Evolutionary conservation across 2,329 filamentous ascomycete genomes (phyloP).

Genomic region (Xylariaceae sp.): DNA sequence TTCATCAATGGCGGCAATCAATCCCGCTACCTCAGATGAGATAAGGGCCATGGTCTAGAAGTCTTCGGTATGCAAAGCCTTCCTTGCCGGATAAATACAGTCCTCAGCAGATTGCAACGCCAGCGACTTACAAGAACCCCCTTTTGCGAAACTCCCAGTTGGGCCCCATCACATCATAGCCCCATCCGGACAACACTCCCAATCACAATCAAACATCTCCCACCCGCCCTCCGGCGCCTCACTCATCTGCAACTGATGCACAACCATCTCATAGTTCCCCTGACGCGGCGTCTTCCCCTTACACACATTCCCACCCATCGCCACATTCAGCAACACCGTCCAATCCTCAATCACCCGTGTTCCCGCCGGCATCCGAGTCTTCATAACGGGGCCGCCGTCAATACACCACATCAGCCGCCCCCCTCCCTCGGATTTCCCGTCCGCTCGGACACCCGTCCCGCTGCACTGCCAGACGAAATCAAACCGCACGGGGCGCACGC

Average conservation of each 20-base stretch:
- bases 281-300: conserved; percentile 45
- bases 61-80: background rate
- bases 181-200: conserved; percentile 32
- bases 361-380: conserved; percentile 45
- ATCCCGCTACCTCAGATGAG: background rate
- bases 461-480: conserved; percentile 53
- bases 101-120: too few species aligned
- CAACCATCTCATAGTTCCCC: conserved; percentile 52
- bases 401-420: conserved; percentile 55
- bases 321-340: conserved; percentile 54
- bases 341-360: conserved; percentile 52
- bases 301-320: conserved; percentile 57
- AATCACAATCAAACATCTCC: conserved; percentile 49
- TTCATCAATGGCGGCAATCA: background rate
- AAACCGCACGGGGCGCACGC: conserved; percentile 43
- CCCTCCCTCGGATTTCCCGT: conserved; percentile 38
- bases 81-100: conserved; percentile 12
- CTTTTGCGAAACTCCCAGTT: background rate
- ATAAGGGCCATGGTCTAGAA: background rate
- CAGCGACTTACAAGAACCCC: background rate
- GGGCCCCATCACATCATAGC: conserved; percentile 20
- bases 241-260: conserved; percentile 48
- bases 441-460: conserved; percentile 38
- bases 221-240: conserved; percentile 52
- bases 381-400: conserved; percentile 54